Evolutionary conservation across 257 asterid species (phyloP).

Genomic region (Apocynum venetum): DNA sequence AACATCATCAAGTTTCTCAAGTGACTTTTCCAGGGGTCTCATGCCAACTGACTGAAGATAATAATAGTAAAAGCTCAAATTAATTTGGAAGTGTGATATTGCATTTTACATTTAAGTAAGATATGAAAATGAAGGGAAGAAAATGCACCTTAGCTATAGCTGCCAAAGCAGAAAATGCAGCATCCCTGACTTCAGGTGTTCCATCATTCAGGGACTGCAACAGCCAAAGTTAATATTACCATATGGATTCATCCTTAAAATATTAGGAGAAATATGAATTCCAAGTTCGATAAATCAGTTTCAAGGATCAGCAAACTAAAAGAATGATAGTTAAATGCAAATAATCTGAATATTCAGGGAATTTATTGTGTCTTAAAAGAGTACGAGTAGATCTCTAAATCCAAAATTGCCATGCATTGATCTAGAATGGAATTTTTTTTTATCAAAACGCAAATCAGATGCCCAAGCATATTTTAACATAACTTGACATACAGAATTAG

Average conservation of each 20-base stretch:
- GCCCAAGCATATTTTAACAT: background rate
- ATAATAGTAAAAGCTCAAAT: slow-evolving; percentile 13
- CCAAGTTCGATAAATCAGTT: background rate
- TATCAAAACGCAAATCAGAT: background rate
- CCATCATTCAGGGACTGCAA: slow-evolving; percentile 93
- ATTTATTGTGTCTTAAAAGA: background rate
- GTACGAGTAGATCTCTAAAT: background rate
- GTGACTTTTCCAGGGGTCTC: slow-evolving; percentile 93
- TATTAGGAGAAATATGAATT: background rate
- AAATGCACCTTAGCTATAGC: slow-evolving; percentile 83
- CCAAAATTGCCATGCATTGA: background rate
- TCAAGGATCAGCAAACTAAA: background rate
- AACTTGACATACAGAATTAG: background rate
- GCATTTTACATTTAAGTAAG: slow-evolving; percentile 1
- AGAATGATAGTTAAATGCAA: background rate
- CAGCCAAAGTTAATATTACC: slow-evolving; percentile 15
- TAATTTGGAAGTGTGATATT: background rate
- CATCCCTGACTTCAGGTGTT: slow-evolving; percentile 99
- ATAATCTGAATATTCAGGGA: background rate
- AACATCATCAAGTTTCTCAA: slow-evolving; percentile 91
- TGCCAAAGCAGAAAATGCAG: slow-evolving; percentile 94
- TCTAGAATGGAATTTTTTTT: background rate
- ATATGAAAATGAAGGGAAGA: slow-evolving; percentile 11
- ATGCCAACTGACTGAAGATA: slow-evolving; percentile 79
- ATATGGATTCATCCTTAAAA: slow-evolving; percentile 2